Evolutionary conservation across 2,329 filamentous ascomycete species (phyloP).

Genomic region (Hymenoscyphus salicellus): DNA sequence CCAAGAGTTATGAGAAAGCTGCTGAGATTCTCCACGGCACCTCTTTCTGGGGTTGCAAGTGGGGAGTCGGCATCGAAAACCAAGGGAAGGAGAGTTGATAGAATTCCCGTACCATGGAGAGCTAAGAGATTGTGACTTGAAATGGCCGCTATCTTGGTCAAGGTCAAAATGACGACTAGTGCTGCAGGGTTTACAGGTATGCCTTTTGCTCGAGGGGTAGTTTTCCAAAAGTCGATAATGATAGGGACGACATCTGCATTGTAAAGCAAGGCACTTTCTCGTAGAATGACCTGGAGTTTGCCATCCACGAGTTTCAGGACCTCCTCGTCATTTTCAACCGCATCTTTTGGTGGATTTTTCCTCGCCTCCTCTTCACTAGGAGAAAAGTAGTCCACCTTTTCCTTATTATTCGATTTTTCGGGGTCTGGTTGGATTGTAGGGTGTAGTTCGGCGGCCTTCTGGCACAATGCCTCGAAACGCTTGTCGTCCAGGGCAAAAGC

Average conservation of each 20-base stretch:
- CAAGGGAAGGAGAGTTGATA: conserved; percentile 63
- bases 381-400: conserved; percentile 15
- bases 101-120: conserved; percentile 68
- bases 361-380: background rate
- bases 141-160: conserved; percentile 50
- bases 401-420: conserved; percentile 2
- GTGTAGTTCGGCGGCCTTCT: conserved; percentile 41
- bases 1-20: conserved; percentile 70
- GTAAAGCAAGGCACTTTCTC: conserved; percentile 51
- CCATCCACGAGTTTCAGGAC: conserved; percentile 31
- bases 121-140: conserved; percentile 68
- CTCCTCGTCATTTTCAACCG: conserved; percentile 24
- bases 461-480: conserved; percentile 67
- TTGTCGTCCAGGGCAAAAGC: conserved; percentile 79
- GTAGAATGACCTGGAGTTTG: conserved; percentile 49
- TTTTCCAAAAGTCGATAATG: conserved; percentile 62
- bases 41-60: conserved; percentile 54
- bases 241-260: conserved; percentile 62
- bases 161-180: conserved; percentile 55
- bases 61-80: conserved; percentile 53
- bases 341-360: conserved; percentile 4
- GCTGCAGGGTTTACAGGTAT: conserved; percentile 51
- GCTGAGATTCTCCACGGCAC: conserved; percentile 64
- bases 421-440: conserved; percentile 34
- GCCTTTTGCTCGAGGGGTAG: conserved; percentile 50